Conservation (phyloP, 2,329 filamentous ascomycete genomes). For the Colletotrichum theobromicola region DNA sequence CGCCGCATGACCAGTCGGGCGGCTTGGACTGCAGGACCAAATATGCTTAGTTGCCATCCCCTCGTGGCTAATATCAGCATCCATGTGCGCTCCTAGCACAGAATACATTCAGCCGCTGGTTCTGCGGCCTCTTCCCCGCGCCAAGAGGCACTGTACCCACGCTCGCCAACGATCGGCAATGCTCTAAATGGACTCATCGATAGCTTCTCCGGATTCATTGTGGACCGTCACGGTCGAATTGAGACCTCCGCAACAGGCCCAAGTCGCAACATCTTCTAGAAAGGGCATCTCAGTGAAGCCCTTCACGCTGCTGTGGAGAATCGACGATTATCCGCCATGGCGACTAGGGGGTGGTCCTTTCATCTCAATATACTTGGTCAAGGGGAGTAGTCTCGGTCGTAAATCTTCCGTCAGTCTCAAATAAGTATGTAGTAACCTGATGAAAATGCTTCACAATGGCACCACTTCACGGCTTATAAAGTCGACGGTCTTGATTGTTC, state of each 20-base stretch:
- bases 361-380: not conserved
- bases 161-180: not conserved
- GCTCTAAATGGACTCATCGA: not conserved
- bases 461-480: not conserved
- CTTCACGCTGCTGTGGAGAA: not conserved
- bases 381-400: not conserved
- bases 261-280: not conserved
- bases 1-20: not conserved
- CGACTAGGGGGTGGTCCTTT: not conserved
- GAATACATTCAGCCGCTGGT: not conserved
- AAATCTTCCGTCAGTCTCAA: not conserved
- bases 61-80: not conserved
- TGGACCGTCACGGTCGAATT: not conserved
- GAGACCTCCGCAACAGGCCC: not conserved
- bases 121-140: not conserved
- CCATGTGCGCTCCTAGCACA: not conserved
- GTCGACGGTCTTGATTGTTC: not conserved
- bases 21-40: not conserved
- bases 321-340: not conserved
- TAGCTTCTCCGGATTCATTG: not conserved
- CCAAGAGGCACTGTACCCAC: not conserved
- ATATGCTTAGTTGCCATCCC: not conserved
- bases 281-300: not conserved
- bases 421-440: not conserved
- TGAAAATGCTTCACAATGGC: too few species aligned